Conservation (phyloP, 2,329 filamentous ascomycete genomes). For the Penicillium sp. region DNA sequence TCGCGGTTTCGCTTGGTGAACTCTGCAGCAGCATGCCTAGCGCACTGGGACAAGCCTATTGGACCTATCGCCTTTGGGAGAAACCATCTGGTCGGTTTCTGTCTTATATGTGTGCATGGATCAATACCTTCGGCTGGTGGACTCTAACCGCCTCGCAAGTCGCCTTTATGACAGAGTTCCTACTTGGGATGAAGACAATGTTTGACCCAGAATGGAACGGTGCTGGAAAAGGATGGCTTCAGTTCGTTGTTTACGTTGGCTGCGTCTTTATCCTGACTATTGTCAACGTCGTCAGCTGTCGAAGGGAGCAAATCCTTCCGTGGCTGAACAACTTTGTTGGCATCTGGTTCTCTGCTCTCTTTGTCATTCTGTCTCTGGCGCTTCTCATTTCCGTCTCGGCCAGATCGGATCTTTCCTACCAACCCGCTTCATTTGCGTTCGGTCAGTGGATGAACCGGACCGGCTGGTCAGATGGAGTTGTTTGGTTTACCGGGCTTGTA, state of each 20-base stretch:
- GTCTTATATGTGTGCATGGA: slow-evolving; percentile 64
- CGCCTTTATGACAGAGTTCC: slow-evolving; percentile 64
- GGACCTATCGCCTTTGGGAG: slow-evolving; percentile 54
- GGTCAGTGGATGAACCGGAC: slow-evolving; percentile 57
- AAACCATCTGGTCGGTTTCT: slow-evolving; percentile 52
- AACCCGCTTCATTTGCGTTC: slow-evolving; percentile 59
- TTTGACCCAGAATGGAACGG: slow-evolving; percentile 56
- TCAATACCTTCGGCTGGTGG: slow-evolving; percentile 66
- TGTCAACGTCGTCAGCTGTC: slow-evolving; percentile 59
- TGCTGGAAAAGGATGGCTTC: slow-evolving; percentile 54
- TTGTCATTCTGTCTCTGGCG: slow-evolving; percentile 57
- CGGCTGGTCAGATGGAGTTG: slow-evolving; percentile 60
- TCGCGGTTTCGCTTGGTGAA: slow-evolving; percentile 69
- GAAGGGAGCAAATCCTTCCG: slow-evolving; percentile 54
- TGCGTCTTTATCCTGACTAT: slow-evolving; percentile 55
- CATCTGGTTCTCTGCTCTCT: slow-evolving; percentile 57
- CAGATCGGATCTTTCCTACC: slow-evolving; percentile 51
- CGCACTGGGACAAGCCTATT: slow-evolving; percentile 64
- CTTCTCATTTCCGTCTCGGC: slow-evolving; percentile 59
- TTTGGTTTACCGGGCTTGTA: slow-evolving; percentile 64
- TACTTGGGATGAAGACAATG: slow-evolving; percentile 62
- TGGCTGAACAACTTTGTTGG: slow-evolving; percentile 63
- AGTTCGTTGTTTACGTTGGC: slow-evolving; percentile 61
- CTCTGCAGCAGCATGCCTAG: slow-evolving; percentile 69
- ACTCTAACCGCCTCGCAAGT: slow-evolving; percentile 60